These are phyloP conservation scores for Coemansia sp. DNA, from an alignment of 192 early-diverging fungal genomes.

Conservation along the genomic window DNA sequence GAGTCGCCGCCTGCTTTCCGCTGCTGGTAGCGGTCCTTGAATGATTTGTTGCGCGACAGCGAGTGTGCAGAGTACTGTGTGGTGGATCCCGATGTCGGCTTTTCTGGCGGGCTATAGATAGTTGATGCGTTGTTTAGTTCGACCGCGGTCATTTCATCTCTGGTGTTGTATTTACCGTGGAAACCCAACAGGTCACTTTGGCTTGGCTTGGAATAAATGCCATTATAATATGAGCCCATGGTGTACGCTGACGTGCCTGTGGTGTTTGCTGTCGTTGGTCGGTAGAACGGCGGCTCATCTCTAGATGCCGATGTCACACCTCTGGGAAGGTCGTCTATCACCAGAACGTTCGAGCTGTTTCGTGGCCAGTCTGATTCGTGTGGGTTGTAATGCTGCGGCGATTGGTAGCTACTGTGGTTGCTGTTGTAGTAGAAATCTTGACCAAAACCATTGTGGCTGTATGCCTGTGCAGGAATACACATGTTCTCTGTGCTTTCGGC, in stretches of 20 bases:
- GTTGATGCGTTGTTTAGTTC: slow-evolving; percentile 19
- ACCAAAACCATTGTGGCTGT: background rate
- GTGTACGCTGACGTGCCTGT: slow-evolving; percentile 22
- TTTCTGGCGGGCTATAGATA: slow-evolving; percentile 37
- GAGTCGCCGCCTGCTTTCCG: slow-evolving; percentile 52
- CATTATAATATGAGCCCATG: slow-evolving; percentile 13
- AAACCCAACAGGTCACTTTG: slow-evolving; percentile 26
- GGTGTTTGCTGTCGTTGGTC: slow-evolving; percentile 12
- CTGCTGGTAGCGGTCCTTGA: slow-evolving; percentile 39
- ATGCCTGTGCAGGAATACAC: background rate
- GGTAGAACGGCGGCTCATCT: slow-evolving; percentile 11
- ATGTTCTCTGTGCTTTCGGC: background rate
- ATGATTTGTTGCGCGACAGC: slow-evolving; percentile 44
- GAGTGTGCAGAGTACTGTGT: slow-evolving; percentile 23
- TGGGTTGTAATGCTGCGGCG: background rate
- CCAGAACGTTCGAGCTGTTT: background rate
- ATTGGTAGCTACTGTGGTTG: background rate
- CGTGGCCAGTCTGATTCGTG: background rate
- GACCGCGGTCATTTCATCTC: slow-evolving; percentile 1
- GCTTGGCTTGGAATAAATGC: slow-evolving; percentile 27
- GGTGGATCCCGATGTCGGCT: slow-evolving; percentile 14
- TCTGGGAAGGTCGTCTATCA: slow-evolving; percentile 17
- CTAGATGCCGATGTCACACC: slow-evolving; percentile 3
- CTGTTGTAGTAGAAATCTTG: background rate
- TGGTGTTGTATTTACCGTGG: slow-evolving; percentile 5